Evolutionary conservation across 768 basidiomycete genomes (phyloP), one percentile per base, ranked within the genome.

Genomic region (Pleurotus djamor): DNA sequence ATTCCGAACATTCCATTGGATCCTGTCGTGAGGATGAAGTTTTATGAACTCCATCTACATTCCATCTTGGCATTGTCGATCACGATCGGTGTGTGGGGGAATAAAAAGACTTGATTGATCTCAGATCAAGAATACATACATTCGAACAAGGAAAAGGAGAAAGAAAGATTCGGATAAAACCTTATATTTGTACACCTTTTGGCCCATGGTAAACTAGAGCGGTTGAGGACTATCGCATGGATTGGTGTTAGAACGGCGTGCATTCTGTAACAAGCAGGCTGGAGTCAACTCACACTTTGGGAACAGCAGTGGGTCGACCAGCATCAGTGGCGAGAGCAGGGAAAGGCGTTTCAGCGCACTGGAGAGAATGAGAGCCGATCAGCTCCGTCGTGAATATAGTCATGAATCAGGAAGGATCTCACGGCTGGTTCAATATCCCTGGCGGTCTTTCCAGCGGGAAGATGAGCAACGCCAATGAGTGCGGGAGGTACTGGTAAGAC

Each of bases 401-500:
- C 21, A 28, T n/a, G 44, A 48, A 33, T 17, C 47, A 9, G 10
- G 1, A 33, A 47, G 48, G 48, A 16, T 50, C 59, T 58, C 48
- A 66, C 67, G 58, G 72, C 71, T 55, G 70, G 71, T 55, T 75
- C 70, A 48, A 75, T 66, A 52, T 72, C 67, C 7, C 49, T 50
- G 61, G 65, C 63, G 34, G 60, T 65, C 51, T 66, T 51, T 1
- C 72, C 74, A 43, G 74, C 71, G 37, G 73, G 75, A 57, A 78
- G 67, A 45, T 69, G 69, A 7, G 74, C 62, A 5, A 60, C 62
- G 33, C 60, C 65, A 32, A 63, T 66, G 52, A 71, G 63, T n/a
- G 67, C 57, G 33, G 62, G 62, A 7, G 78, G 71, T 1, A 59
- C 59, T 4, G 79, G 78, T 34, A 80, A 77, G 57, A 79, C 76